phyloP scores from a whole-genome alignment of 2,329 filamentous ascomycete species.

The Tolypocladium ophioglossoides region DNA sequence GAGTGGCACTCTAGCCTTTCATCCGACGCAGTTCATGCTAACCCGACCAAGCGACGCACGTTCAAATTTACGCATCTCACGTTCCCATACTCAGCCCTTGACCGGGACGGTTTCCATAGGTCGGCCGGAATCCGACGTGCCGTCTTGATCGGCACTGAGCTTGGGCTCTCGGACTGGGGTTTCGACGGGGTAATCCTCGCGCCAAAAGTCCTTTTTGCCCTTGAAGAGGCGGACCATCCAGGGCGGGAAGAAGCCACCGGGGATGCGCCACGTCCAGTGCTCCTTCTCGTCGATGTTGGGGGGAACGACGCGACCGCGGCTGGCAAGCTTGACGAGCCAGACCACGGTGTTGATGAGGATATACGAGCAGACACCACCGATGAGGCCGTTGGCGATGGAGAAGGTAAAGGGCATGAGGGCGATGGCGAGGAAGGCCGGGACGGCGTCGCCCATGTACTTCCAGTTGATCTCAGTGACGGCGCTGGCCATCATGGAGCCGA shows the following conservation, averaged over 20 bases:
- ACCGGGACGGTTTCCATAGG: neutral
- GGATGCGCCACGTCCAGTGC: conserved; percentile 67
- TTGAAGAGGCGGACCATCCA: conserved; percentile 55
- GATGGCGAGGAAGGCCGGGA: conserved; percentile 78
- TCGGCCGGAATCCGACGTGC: conserved; percentile 4
- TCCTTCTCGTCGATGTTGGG: conserved; percentile 69
- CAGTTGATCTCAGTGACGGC: conserved; percentile 80
- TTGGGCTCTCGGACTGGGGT: conserved; percentile 6
- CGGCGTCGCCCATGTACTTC: conserved; percentile 72
- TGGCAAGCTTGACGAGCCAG: conserved; percentile 56
- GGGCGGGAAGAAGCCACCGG: conserved; percentile 62
- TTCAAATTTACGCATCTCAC: neutral
- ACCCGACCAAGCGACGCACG: neutral
- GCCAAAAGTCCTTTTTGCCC: conserved; percentile 70
- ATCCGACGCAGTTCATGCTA: neutral
- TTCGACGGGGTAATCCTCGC: conserved; percentile 16
- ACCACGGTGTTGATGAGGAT: conserved; percentile 62
- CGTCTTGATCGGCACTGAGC: conserved; percentile 9
- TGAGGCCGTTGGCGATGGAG: conserved; percentile 77
- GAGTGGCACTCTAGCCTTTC: neutral
- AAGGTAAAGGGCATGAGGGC: conserved; percentile 85
- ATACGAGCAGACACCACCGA: conserved; percentile 69
- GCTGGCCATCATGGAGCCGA: conserved; percentile 79
- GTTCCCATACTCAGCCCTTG: conserved; percentile 1
- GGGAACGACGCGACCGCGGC: conserved; percentile 61